Base-by-base conservation (phyloP, 2,329 filamentous ascomycete species). In the Aspergillus novoparasiticus region DNA sequence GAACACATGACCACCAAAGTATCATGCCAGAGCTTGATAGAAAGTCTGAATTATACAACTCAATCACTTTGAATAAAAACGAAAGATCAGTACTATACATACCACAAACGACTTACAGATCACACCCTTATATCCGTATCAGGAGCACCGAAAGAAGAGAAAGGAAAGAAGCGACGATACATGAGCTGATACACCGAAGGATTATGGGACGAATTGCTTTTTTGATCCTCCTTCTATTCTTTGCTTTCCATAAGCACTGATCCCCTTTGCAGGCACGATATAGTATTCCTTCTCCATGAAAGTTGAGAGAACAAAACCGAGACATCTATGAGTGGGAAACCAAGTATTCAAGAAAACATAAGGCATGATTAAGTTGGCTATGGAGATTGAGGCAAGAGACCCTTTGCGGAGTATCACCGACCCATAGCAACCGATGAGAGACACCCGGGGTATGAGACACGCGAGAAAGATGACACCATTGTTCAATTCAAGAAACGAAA, bases 401-500 rank as follows among this genome's bases (percentile, higher is more conserved):
- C 60, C 66, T 62, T 70, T 64, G 45, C 62, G 60, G 41, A 59
- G 64, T 57, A 69, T 68, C 62, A 69, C 67, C 66, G 69, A 69
- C 68, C 71, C 68, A 68, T 67, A 67, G 69, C 69, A 70, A 70
- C 65, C 59, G 65, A 60, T 45, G 68, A 67, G 66, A 71, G 70
- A 71, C 69, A 75, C 66, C 66, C 62, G 67, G 69, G 71, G 70
- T 72, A 73, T 74, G 69, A 71, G 66, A 70, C 63, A 70, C 58
- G 62, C 59, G 54, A 64, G 34, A 67, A 48, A 60, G 55, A 62
- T 36, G 48, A 59, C 59, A 57, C 63, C 39, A 58, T 55, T 54
- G 19, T 55, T 55, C 51, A 39, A 62, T 34, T 58, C 59, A 50
- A 53, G 39, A 65, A 59, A 54, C 36, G 46, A 56, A 41, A 63